phyloP scores from a whole-genome alignment of 768 basidiomycete genomes.

The Leccinum olivaceopallidum region DNA sequence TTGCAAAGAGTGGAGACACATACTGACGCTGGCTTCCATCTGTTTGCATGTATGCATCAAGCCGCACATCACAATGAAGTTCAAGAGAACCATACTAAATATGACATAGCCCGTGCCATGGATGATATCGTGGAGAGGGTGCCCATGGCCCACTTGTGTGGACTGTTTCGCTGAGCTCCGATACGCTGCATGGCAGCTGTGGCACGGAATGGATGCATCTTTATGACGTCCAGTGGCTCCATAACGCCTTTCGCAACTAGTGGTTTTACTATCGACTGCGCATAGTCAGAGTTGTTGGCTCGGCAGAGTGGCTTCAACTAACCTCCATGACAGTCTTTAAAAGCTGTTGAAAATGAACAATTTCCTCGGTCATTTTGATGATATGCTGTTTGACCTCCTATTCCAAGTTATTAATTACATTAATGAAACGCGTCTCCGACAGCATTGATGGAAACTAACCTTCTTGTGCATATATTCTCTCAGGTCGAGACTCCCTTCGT shows the following conservation, averaged over 20 bases:
- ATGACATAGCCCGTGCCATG: constrained; percentile 83
- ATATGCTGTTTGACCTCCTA: constrained; percentile 79
- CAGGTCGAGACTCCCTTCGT: constrained; percentile 88
- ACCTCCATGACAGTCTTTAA: constrained; percentile 78
- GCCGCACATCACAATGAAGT: neutral
- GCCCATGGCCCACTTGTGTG: constrained; percentile 47
- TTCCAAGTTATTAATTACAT: constrained; percentile 1
- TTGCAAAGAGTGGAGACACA: constrained; percentile 71
- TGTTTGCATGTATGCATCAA: constrained; percentile 29
- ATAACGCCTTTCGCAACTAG: constrained; percentile 44
- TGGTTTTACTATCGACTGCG: constrained; percentile 37
- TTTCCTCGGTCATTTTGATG: constrained; percentile 68
- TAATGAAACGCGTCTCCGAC: neutral
- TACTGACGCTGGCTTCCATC: constrained; percentile 80
- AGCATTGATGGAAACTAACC: constrained; percentile 39
- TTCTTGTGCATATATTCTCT: constrained; percentile 87
- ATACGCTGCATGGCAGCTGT: constrained; percentile 44
- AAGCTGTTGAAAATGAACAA: constrained; percentile 64
- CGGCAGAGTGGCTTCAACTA: constrained; percentile 21
- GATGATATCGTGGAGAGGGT: constrained; percentile 52
- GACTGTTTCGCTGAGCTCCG: constrained; percentile 34
- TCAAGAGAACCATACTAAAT: constrained; percentile 58
- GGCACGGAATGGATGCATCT: constrained; percentile 66
- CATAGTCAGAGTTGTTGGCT: constrained; percentile 6
- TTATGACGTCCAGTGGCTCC: constrained; percentile 53